These are phyloP conservation scores for Athelia psychrophila DNA, from an alignment of 1,284 basidiomycete genomes.

Conservation along the genomic window DNA sequence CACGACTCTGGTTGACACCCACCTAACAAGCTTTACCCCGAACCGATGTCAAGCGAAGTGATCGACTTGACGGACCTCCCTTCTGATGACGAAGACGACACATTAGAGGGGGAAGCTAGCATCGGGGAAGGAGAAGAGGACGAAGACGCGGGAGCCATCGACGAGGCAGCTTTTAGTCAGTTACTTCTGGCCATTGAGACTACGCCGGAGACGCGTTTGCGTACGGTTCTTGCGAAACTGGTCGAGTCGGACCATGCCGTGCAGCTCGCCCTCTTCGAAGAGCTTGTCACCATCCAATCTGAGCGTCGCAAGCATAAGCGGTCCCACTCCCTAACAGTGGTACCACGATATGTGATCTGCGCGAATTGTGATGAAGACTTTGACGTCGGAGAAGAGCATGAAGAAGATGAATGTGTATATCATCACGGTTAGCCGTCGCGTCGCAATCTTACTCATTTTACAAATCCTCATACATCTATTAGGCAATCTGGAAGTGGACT, in stretches of 20 bases:
- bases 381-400: neutral
- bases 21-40: too few relatives aligned
- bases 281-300: constrained; percentile 6
- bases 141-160: constrained; percentile 14
- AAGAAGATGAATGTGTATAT: constrained; percentile 17
- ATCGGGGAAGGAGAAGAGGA: too few relatives aligned
- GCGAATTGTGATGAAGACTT: neutral
- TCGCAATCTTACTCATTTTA: neutral
- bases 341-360: neutral
- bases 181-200: neutral
- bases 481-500: constrained; percentile 38
- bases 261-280: neutral
- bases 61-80: neutral
- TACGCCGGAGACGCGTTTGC: neutral
- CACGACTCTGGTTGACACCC: too few relatives aligned
- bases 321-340: neutral
- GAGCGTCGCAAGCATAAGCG: constrained; percentile 22
- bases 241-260: neutral
- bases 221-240: neutral
- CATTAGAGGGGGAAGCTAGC: too few relatives aligned
- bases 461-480: neutral
- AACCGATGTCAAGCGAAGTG: neutral
- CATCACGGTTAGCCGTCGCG: constrained; percentile 34
- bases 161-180: neutral
- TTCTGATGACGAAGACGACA: neutral